Evolutionary conservation across 1,284 basidiomycete genomes (phyloP), one percentile per base, ranked within the genome.

Genomic region (Microbotryum intermedium): DNA sequence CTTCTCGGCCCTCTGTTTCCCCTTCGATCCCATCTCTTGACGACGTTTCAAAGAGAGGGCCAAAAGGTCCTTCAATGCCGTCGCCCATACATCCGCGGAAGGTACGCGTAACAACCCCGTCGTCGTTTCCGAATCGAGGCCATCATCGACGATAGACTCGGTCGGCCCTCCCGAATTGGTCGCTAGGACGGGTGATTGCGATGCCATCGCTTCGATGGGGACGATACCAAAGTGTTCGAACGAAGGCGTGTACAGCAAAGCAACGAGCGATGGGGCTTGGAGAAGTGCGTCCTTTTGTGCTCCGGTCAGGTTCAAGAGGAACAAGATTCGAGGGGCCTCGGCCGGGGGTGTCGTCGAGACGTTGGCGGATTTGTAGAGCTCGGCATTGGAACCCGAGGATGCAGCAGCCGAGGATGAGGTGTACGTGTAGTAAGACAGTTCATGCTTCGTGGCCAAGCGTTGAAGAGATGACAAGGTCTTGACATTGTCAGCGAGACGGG

Each of bases 171-270:
- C 94, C 54, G 82, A 87, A 73, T 92, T 79, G 68, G 87, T 89
- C 0, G 92, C 92, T 7, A 98, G 75, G 0, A 98, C 88, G 0
- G 92, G 91, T 0, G 97, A 74, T 1, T 90, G 89, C 63, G 87
- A 92, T 2, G 85, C 82, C 91, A 97, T 97, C 0, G 84, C 93
- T 74, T 98, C 95, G 6, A 97, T 82, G 0, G 94, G 94, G 0
- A 88, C 93, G 69, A 98, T 97, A 2, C 94, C 94, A 72, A 98
- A 95, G 74, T 98, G 94, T 72, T 98, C 94, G 74, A 95, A 93
- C 2, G 83, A 79, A 0, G 95, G 94, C 0, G 95, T 98, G 74
- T 98, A 98, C 4, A 97, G 80, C 0, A 98, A 79, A 0, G 82
- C 86, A 11, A 82, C 76, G 0, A 88, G 89, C 2, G 80, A 65